These are phyloP conservation scores for Trichophyton schoenleinii DNA, from an alignment of 2,329 filamentous ascomycete species.

Conservation along the genomic window DNA sequence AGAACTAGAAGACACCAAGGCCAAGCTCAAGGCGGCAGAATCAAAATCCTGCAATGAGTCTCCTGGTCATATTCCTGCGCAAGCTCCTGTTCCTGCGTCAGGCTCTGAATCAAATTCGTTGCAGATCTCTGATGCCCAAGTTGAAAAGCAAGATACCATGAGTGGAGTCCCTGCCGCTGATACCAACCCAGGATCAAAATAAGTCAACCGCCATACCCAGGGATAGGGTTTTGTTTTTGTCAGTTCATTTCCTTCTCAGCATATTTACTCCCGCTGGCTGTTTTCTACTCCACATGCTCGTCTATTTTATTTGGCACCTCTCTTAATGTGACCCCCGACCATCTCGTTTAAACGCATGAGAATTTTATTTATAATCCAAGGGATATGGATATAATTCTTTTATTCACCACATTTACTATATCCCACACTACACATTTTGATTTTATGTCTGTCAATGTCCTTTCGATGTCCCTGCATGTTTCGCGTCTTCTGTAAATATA, in stretches of 20 bases:
- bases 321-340: not conserved
- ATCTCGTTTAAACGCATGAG: not conserved
- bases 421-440: not conserved
- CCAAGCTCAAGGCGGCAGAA: slow-evolving; percentile 52
- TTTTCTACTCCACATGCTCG: not conserved
- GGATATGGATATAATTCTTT: not conserved
- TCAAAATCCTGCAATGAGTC: slow-evolving; percentile 31
- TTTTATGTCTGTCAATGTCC: not conserved
- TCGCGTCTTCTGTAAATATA: not conserved
- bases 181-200: not conserved
- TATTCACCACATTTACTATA: not conserved
- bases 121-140: not conserved
- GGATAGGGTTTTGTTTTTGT: not conserved
- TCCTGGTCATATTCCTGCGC: not conserved
- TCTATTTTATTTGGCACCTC: not conserved
- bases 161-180: not conserved
- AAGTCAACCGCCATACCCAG: not conserved
- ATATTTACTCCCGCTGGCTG: not conserved
- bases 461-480: not conserved
- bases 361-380: not conserved
- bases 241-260: not conserved
- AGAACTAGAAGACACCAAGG: slow-evolving; percentile 55
- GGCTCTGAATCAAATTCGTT: not conserved
- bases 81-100: not conserved
- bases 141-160: not conserved